Conservation (phyloP, 192 early-diverging fungal species). For the Dispira simplex region DNA sequence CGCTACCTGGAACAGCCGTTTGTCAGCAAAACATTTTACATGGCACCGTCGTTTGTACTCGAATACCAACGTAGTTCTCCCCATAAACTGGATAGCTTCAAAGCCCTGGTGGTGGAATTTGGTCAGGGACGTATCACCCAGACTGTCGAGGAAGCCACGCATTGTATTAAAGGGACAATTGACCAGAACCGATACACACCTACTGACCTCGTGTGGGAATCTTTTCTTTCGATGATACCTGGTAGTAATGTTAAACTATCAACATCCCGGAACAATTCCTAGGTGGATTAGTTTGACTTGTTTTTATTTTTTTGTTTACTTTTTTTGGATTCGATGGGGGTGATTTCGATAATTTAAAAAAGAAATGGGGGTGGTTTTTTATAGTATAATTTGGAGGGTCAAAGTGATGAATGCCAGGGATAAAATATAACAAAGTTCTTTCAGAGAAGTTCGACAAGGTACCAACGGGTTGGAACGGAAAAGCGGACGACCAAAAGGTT, state of each 20-base stretch:
- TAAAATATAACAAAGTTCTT: too few species aligned
- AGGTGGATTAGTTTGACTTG: too few species aligned
- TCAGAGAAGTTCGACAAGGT: too few species aligned
- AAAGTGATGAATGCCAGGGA: too few species aligned
- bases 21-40: neutral
- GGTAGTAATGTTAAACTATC: constrained; percentile 6
- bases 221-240: neutral
- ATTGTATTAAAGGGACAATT: neutral
- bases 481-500: too few species aligned
- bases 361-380: too few species aligned
- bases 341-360: too few species aligned
- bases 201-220: neutral
- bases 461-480: too few species aligned
- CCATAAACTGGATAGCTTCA: neutral
- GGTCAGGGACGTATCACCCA: neutral
- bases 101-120: neutral
- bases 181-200: neutral
- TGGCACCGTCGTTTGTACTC: neutral
- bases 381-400: too few species aligned
- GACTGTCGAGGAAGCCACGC: neutral
- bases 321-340: too few species aligned
- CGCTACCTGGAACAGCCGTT: neutral
- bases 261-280: too few species aligned
- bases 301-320: too few species aligned
- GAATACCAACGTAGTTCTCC: neutral